phyloP scores from a whole-genome alignment of 176 grass and related monocot species.

The Areca catechu region DNA sequence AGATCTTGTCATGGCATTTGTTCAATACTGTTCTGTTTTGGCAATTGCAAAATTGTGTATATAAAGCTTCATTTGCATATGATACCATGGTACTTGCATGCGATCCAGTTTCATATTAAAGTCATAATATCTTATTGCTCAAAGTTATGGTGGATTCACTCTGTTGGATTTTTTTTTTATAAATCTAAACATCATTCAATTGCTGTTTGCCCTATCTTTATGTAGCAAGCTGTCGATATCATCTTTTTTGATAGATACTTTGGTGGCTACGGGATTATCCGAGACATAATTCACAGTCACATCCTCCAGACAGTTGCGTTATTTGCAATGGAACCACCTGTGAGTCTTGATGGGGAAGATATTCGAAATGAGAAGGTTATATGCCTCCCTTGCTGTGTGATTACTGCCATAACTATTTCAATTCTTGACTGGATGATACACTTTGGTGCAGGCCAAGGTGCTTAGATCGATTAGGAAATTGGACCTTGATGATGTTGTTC shows the following conservation, averaged over 20 bases:
- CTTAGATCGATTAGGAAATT: slow-evolving; percentile 79
- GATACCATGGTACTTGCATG: too few relatives aligned
- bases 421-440: not conserved
- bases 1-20: too few relatives aligned
- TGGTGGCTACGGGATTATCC: slow-evolving; percentile 72
- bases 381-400: not conserved
- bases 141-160: too few relatives aligned
- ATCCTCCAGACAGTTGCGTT: slow-evolving; percentile 87
- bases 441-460: slow-evolving; percentile 64
- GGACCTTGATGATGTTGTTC: slow-evolving; percentile 68
- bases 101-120: too few relatives aligned
- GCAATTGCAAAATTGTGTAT: too few relatives aligned
- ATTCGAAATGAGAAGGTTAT: slow-evolving; percentile 93
- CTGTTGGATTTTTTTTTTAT: too few relatives aligned
- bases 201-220: too few relatives aligned
- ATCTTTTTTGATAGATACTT: slow-evolving; percentile 52
- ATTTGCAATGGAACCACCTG: slow-evolving; percentile 90
- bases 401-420: slow-evolving; percentile 1
- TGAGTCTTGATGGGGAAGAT: slow-evolving; percentile 89
- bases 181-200: too few relatives aligned
- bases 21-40: too few relatives aligned
- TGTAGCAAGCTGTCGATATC: too few relatives aligned
- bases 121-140: too few relatives aligned
- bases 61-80: too few relatives aligned
- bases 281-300: slow-evolving; percentile 90